These are phyloP conservation scores for Lasiosphaeria ovina DNA, from an alignment of 495 filamentous ascomycete species.

Conservation along the genomic window DNA sequence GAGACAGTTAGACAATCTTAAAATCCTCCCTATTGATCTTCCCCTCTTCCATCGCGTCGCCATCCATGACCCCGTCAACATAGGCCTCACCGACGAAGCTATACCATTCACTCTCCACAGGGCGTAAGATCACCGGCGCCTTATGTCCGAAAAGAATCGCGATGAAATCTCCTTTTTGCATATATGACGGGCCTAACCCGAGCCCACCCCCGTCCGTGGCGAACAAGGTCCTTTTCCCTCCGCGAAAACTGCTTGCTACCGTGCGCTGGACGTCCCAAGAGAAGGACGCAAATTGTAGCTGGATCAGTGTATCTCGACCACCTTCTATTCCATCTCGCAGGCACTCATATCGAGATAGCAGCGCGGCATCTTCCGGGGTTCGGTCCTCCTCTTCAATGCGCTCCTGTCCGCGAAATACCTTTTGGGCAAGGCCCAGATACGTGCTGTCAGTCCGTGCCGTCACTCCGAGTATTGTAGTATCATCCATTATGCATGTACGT, in stretches of 20 bases:
- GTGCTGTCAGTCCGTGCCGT: too few relatives aligned
- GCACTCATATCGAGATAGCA: too few relatives aligned
- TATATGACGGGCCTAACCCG: constrained; percentile 4
- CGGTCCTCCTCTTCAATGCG: too few relatives aligned
- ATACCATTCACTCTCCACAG: not conserved
- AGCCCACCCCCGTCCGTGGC: constrained; percentile 1
- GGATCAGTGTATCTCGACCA: too few relatives aligned
- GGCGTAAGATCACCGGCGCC: constrained; percentile 5
- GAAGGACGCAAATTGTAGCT: constrained; percentile 1
- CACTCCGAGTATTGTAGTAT: too few relatives aligned
- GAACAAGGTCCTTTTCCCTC: constrained; percentile 3
- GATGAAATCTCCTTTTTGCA: constrained; percentile 7
- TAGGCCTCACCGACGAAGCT: constrained; percentile 4
- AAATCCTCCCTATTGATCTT: constrained; percentile 2
- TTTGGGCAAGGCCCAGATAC: too few relatives aligned
- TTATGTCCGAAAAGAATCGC: constrained; percentile 6
- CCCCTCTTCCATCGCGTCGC: constrained; percentile 4
- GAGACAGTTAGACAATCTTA: constrained; percentile 3
- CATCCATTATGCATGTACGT: too few relatives aligned
- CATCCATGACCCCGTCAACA: constrained; percentile 7
- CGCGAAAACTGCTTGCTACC: not conserved
- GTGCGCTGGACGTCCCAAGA: not conserved
- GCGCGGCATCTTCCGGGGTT: too few relatives aligned
- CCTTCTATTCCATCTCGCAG: too few relatives aligned
- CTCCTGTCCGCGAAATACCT: too few relatives aligned